Evolutionary conservation across 768 basidiomycete species (phyloP).

Genomic region (Clitopilus passeckerianus): DNA sequence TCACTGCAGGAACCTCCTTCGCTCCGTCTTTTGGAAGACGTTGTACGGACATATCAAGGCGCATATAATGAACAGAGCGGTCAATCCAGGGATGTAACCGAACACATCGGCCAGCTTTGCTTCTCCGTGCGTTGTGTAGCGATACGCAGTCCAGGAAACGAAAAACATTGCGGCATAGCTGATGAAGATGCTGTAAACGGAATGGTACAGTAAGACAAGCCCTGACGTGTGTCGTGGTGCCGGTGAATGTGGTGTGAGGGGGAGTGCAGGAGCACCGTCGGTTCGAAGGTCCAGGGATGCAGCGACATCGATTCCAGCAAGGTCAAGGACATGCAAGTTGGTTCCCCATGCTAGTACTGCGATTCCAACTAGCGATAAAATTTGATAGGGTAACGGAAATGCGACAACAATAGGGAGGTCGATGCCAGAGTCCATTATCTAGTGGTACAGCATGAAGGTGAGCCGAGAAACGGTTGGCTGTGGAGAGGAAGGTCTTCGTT

Average conservation of each 20-base stretch:
- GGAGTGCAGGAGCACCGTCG: conserved; percentile 21
- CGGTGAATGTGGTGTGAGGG: conserved; percentile 21
- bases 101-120: conserved; percentile 62
- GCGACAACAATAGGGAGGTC: conserved; percentile 46
- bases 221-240: conserved; percentile 26
- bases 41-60: conserved; percentile 66
- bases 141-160: conserved; percentile 66
- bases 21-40: conserved; percentile 61
- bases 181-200: conserved; percentile 65
- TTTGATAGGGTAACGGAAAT: conserved; percentile 92
- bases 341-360: conserved; percentile 90
- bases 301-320: conserved; percentile 69
- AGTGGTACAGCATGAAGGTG: neutral
- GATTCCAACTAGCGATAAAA: conserved; percentile 70
- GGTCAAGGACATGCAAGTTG: conserved; percentile 82
- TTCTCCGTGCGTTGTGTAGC: conserved; percentile 53
- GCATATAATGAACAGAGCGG: conserved; percentile 51
- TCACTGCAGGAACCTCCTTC: conserved; percentile 76
- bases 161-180: conserved; percentile 59
- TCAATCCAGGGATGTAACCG: conserved; percentile 71
- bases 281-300: conserved; percentile 63
- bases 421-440: conserved; percentile 19
- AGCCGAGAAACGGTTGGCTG: neutral
- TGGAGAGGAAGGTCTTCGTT: no score
- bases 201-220: conserved; percentile 43